These are phyloP conservation scores for Vitis labrusca DNA, from an alignment of 164 flowering plant genomes.

Conservation along the genomic window DNA sequence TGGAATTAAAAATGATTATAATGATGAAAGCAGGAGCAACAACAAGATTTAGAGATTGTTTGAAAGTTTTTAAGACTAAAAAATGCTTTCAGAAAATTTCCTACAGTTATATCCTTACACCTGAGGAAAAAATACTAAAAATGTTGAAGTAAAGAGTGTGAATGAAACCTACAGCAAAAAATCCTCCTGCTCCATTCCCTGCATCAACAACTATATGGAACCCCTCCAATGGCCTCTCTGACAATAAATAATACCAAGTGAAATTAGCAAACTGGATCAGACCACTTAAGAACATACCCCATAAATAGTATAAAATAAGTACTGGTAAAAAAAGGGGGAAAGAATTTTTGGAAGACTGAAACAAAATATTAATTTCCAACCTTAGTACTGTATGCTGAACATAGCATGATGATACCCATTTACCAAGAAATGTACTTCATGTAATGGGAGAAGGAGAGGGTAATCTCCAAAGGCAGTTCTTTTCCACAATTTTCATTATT, in stretches of 20 bases:
- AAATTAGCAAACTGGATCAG: slow-evolving; percentile 6
- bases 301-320: neutral
- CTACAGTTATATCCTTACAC: neutral
- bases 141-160: neutral
- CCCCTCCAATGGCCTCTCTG: slow-evolving; percentile 96
- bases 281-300: neutral
- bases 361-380: neutral
- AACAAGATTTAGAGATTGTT: neutral
- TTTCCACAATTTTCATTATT: neutral
- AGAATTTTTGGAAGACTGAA: neutral
- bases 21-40: no score
- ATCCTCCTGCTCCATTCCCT: slow-evolving; percentile 99
- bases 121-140: neutral
- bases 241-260: slow-evolving; percentile 16
- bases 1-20: no score
- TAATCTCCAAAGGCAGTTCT: neutral
- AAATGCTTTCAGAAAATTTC: neutral
- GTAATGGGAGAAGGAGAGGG: neutral
- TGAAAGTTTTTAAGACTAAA: neutral
- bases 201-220: slow-evolving; percentile 98
- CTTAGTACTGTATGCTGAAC: neutral
- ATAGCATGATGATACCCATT: neutral
- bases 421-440: neutral
- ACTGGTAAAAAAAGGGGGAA: neutral
- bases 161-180: slow-evolving; percentile 71